phyloP scores from a whole-genome alignment of 1,284 basidiomycete genomes.

The Microbotryomycetes sp. region DNA sequence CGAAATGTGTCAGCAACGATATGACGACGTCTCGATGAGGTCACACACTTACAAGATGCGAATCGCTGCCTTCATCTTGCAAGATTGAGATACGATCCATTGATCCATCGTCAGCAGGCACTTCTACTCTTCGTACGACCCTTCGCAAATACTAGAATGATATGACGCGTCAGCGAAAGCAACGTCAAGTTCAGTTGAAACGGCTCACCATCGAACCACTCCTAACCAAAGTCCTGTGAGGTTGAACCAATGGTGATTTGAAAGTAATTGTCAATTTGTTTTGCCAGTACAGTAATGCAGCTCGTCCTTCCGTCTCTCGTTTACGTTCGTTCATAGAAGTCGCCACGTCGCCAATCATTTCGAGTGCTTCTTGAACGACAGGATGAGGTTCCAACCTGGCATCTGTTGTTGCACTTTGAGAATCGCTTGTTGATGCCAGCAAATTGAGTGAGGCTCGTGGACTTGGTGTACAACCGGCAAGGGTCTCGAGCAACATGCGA shows the following conservation, averaged over 20 bases:
- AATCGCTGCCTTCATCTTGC: neutral
- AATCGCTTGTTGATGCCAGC: constrained; percentile 10
- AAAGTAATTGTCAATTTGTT: constrained; percentile 80
- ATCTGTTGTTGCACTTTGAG: neutral
- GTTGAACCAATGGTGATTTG: constrained; percentile 92
- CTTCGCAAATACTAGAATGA: neutral
- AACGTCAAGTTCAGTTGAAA: no score
- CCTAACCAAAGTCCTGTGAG: constrained; percentile 66
- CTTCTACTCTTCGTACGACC: neutral
- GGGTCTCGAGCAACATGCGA: constrained; percentile 70
- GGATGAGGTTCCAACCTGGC: constrained; percentile 47
- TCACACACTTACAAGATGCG: neutral
- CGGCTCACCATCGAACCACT: constrained; percentile 36
- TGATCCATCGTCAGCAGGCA: neutral
- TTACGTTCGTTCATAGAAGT: constrained; percentile 96
- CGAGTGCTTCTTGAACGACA: constrained; percentile 67
- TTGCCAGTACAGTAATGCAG: constrained; percentile 72
- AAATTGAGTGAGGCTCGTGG: neutral
- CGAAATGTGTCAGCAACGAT: neutral
- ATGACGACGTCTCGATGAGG: no score
- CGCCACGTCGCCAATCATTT: constrained; percentile 77
- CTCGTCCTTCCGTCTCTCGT: constrained; percentile 81
- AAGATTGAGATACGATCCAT: neutral
- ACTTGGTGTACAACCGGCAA: constrained; percentile 66
- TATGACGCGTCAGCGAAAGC: no score